A percentile compares a stretch with the other conserved stretches of the same genome.
Evolutionary conservation across 305 asterid species (phyloP).

Genomic region (Rubia balearica): DNA sequence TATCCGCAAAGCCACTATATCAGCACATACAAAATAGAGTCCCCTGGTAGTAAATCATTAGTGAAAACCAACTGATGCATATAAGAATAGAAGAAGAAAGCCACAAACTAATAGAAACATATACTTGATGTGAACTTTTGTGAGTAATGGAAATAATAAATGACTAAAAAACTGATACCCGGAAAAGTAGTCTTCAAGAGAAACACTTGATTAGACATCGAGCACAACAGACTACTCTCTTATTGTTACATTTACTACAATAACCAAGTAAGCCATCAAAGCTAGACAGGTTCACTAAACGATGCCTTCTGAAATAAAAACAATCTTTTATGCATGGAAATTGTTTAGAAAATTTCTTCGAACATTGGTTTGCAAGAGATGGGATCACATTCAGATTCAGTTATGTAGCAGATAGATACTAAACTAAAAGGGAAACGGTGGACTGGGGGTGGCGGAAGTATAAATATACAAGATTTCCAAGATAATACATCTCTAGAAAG

Average conservation of each 20-base stretch:
- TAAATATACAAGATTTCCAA: not conserved
- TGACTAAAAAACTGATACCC: not conserved
- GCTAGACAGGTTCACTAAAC: not conserved
- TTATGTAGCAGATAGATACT: not conserved
- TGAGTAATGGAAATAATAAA: not conserved
- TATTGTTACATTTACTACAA: not conserved
- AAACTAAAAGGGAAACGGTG: not conserved
- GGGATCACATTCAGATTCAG: not conserved
- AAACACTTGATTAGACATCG: not conserved
- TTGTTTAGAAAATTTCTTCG: not conserved
- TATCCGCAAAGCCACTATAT: conserved; percentile 83
- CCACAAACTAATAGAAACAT: conserved; percentile 14
- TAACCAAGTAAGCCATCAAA: not conserved
- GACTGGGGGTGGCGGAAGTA: no score
- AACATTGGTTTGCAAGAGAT: not conserved
- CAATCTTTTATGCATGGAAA: not conserved
- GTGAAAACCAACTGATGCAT: conserved; percentile 71
- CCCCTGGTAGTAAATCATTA: conserved; percentile 93
- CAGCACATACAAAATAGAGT: conserved; percentile 93
- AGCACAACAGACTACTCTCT: not conserved
- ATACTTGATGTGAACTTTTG: not conserved
- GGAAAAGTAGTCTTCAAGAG: not conserved
- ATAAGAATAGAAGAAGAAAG: conserved; percentile 22
- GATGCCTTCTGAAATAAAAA: not conserved
- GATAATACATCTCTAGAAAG: not conserved